A percentile compares a stretch with the other conserved stretches of the same genome.
Conservation (phyloP, 345 rosid species). For the Camelina hispida region DNA sequence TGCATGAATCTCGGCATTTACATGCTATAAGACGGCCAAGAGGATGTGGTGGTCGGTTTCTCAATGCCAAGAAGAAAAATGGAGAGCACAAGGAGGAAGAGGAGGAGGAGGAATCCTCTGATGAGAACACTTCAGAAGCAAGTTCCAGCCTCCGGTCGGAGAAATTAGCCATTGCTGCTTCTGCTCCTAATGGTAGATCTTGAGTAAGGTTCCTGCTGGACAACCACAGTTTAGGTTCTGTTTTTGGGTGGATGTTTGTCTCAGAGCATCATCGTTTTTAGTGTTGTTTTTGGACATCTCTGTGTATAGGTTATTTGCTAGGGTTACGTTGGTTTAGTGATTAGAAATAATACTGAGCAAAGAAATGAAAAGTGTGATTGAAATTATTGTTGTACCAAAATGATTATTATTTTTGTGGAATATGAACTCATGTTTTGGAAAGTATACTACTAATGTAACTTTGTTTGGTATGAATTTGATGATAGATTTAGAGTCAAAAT, state of each 20-base stretch:
- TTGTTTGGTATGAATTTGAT: slow-evolving; percentile 1
- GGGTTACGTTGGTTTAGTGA: slow-evolving; percentile 31
- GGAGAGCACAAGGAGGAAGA: slow-evolving; percentile 57
- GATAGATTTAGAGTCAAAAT: background rate
- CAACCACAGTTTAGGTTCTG: slow-evolving; percentile 18
- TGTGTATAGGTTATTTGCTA: slow-evolving; percentile 41
- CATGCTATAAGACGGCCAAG: slow-evolving; percentile 95
- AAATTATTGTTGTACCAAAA: slow-evolving; percentile 32
- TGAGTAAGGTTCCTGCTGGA: slow-evolving; percentile 39
- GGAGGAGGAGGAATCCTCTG: slow-evolving; percentile 53
- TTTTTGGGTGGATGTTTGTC: slow-evolving; percentile 23
- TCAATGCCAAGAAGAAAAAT: slow-evolving; percentile 70
- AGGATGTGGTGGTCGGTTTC: slow-evolving; percentile 95
- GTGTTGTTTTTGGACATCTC: slow-evolving; percentile 23
- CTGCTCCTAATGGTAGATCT: slow-evolving; percentile 53
- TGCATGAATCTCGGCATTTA: slow-evolving; percentile 96
- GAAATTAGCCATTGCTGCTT: slow-evolving; percentile 52
- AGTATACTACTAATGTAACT: background rate
- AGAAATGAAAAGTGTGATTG: slow-evolving; percentile 27
- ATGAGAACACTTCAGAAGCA: slow-evolving; percentile 61
- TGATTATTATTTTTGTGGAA: background rate
- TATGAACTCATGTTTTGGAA: no score
- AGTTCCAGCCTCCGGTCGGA: slow-evolving; percentile 65
- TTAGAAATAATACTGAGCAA: slow-evolving; percentile 36
- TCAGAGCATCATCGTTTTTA: slow-evolving; percentile 20